Conservation (phyloP, 768 basidiomycete genomes). For the Kwoniella dendrophila region DNA sequence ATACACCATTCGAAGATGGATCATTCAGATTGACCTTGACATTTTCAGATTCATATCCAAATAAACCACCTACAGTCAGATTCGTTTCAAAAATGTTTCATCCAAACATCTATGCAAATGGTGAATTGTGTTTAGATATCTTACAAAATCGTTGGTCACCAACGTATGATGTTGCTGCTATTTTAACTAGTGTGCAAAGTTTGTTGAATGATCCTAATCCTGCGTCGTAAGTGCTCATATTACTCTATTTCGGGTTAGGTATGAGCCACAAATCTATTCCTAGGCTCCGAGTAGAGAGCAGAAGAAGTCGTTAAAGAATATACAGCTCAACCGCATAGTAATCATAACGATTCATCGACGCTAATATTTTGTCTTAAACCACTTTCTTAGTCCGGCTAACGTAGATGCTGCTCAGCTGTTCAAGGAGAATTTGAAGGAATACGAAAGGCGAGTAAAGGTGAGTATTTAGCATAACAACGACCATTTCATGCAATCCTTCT, state of each 20-base stretch:
- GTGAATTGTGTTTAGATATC: constrained; percentile 97
- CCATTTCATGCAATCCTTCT: background rate
- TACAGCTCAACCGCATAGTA: no score
- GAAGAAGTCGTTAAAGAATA: no score
- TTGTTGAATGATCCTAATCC: constrained; percentile 97
- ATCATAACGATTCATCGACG: background rate
- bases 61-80: constrained; percentile 95
- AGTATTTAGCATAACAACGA: constrained; percentile 4
- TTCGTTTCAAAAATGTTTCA: constrained; percentile 98
- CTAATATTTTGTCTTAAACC: background rate
- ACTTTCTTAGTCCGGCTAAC: constrained; percentile 81
- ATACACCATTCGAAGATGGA: constrained; percentile 98
- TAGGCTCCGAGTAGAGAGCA: no score
- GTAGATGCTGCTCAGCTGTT: constrained; percentile 97
- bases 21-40: constrained; percentile 94
- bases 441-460: constrained; percentile 81
- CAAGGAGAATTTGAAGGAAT: constrained; percentile 98
- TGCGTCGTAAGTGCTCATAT: constrained; percentile 62
- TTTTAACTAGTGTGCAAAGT: constrained; percentile 93
- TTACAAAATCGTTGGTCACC: constrained; percentile 98
- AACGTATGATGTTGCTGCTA: constrained; percentile 98
- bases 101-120: constrained; percentile 97
- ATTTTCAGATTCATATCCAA: constrained; percentile 97
- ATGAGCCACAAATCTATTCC: background rate
- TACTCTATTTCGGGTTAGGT: background rate